Base-by-base conservation (phyloP, 2,329 filamentous ascomycete species). In the Pyrenochaeta sp. region DNA sequence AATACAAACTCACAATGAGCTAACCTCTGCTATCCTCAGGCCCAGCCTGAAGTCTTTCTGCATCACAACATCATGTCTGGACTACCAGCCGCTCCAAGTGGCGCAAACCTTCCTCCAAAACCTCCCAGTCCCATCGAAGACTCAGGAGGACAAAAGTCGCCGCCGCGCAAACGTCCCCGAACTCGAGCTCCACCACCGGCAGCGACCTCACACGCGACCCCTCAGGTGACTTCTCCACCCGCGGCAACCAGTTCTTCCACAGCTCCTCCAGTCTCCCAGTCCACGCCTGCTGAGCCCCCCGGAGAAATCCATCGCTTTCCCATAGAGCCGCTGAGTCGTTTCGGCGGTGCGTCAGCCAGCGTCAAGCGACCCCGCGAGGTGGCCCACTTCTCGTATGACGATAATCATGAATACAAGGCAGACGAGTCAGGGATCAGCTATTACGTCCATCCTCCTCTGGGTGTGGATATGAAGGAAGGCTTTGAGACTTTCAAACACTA, bases 321-420 rank as follows among this genome's bases (percentile, higher is more conserved):
- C 4, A 60, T 69, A 26, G 60, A 69, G 23, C 65, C 65, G 2
- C 48, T 69, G n/a, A 39, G 60, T 13, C 67, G 64, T 35, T 70
- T 70, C 29, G 61, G 63, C 27, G 63, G 65, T 26, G 53, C 62
- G 13, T 67, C 65, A 5, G 62, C 66, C 8, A 65, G 56, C 46
- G 68, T 71, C 28, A 66, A 67, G 39, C 61, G 65, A 18, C 67
- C 62, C 6, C 54, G 93, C 87, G 94, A 99, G 76, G 89, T 99
- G 54, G 83, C 93, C 3, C 90, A 81, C 72, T 99, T 97, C 74
- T 97, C 93, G 7, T 97, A 94, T 72, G 90, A 97, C 68, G 83
- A 91, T 30, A 77, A 91, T 19, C 94, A 93, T 67, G 72, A 83
- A 40, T 91, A 91, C 62, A 85, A 79, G 35, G 81, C 87, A 3